Percentiles rank a stretch among this genome's conserved stretches.
These are phyloP conservation scores for Xylaria sp. DNA, from an alignment of 495 filamentous ascomycete species.

Conservation along the genomic window DNA sequence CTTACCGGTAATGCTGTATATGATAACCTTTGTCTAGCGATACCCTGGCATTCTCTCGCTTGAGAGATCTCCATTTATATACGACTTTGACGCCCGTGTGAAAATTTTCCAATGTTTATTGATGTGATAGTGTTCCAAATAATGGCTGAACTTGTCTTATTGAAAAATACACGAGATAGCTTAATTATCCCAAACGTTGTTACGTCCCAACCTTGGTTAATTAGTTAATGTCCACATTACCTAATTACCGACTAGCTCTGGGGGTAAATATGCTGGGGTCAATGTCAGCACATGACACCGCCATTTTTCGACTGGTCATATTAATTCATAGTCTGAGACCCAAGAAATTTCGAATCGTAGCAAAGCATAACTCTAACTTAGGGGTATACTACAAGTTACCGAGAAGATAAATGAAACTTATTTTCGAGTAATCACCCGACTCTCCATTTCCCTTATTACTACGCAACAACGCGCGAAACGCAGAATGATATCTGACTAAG, in stretches of 20 bases:
- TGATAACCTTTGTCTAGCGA: constrained; percentile 26
- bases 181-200: neutral
- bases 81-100: neutral
- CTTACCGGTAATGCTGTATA: constrained; percentile 35
- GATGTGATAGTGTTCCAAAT: neutral
- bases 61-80: neutral
- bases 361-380: neutral
- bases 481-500: neutral
- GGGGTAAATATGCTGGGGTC: neutral
- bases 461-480: neutral
- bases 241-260: no score
- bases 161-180: neutral
- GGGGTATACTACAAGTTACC: neutral
- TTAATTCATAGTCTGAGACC: neutral
- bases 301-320: neutral
- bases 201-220: no score
- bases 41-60: neutral
- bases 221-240: no score
- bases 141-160: neutral
- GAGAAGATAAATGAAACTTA: neutral
- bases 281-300: neutral
- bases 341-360: neutral
- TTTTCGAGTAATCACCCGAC: neutral
- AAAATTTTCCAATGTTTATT: neutral
- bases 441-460: neutral